phyloP scores from a whole-genome alignment of 2,329 filamentous ascomycete genomes.

The Microcyclosporella mali region DNA sequence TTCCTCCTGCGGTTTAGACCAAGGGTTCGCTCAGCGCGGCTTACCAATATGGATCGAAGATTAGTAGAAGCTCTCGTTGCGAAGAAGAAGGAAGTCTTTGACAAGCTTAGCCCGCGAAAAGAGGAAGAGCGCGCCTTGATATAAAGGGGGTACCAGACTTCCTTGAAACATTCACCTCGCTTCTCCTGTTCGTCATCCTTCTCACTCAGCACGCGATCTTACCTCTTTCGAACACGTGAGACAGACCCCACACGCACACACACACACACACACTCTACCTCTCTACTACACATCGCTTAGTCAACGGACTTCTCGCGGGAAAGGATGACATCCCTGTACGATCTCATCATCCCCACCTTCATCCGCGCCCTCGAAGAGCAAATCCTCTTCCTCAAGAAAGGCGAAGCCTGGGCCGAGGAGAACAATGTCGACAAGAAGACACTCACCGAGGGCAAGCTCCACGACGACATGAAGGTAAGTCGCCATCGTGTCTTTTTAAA shows the following conservation, averaged over 20 bases:
- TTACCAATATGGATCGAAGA: no score
- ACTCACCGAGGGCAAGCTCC: slow-evolving; percentile 39
- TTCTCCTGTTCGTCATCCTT: not conserved
- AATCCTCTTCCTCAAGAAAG: slow-evolving; percentile 40
- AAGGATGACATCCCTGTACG: slow-evolving; percentile 9
- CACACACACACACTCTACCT: no score
- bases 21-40: no score
- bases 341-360: slow-evolving; percentile 35
- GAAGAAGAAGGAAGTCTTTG: no score
- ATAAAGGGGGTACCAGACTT: no score
- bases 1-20: no score
- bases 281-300: no score
- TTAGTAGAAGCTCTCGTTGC: no score
- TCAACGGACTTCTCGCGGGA: no score
- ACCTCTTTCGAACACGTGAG: not conserved
- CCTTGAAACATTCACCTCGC: slow-evolving; percentile 2
- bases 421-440: slow-evolving; percentile 33
- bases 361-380: slow-evolving; percentile 41
- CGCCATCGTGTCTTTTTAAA: not conserved
- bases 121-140: no score
- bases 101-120: no score
- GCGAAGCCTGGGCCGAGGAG: slow-evolving; percentile 35
- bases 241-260: no score
- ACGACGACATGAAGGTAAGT: slow-evolving; percentile 43
- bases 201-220: not conserved